A percentile compares a stretch with the other conserved stretches of the same genome.
Conservation (phyloP, 805 yeast genomes). For the Starmerella gropengiesseri region DNA sequence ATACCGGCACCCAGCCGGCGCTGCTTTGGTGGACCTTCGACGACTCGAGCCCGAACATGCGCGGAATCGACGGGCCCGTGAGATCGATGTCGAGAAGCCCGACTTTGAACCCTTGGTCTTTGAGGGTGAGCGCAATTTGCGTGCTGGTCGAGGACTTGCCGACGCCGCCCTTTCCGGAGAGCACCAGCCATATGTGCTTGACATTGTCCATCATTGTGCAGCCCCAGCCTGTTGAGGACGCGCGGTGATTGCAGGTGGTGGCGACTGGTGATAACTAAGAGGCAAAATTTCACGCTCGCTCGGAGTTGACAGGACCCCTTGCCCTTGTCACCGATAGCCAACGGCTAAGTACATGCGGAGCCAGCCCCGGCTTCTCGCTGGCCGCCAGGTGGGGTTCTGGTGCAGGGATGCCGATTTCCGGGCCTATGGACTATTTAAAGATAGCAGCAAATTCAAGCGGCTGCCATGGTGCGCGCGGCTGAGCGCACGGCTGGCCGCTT, state of each 20-base stretch:
- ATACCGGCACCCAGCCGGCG: constrained; percentile 89
- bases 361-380: too few relatives aligned
- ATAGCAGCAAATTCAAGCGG: too few relatives aligned
- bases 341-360: too few relatives aligned
- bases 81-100: constrained; percentile 92
- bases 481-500: too few relatives aligned
- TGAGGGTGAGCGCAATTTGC: constrained; percentile 78
- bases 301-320: too few relatives aligned
- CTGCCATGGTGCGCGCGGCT: too few relatives aligned
- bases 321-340: too few relatives aligned
- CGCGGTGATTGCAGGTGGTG: background rate
- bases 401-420: too few relatives aligned
- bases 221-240: background rate
- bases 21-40: constrained; percentile 70
- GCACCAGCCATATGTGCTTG: constrained; percentile 65
- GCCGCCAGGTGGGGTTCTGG: too few relatives aligned
- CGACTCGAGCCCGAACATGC: constrained; percentile 87
- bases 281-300: constrained; percentile 6
- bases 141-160: constrained; percentile 95
- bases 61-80: constrained; percentile 92
- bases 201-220: constrained; percentile 27
- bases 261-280: constrained; percentile 2
- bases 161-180: constrained; percentile 82
- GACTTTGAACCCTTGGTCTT: constrained; percentile 60
- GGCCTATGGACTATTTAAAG: too few relatives aligned